Evolutionary conservation across 768 basidiomycete genomes (phyloP).

Genomic region (Candolleomyces efflorescens): DNA sequence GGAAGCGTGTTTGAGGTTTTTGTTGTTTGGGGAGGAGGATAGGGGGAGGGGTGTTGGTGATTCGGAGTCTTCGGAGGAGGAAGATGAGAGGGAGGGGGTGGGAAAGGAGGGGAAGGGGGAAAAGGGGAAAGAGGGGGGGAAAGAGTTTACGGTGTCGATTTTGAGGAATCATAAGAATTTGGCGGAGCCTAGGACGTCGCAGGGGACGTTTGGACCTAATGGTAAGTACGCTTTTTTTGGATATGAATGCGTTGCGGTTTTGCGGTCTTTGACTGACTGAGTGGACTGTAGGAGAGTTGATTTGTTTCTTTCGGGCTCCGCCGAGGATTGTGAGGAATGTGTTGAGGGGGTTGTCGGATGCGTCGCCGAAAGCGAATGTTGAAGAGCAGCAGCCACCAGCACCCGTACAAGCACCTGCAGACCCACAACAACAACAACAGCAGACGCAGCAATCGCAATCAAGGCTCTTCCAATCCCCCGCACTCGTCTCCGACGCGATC

Average conservation of each 20-base stretch:
- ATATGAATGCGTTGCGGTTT: no score
- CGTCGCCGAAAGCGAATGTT: slow-evolving; percentile 29
- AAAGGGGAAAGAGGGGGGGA: slow-evolving; percentile 35
- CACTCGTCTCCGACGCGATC: slow-evolving; percentile 70
- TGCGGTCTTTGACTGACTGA: slow-evolving; percentile 4
- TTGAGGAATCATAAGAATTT: slow-evolving; percentile 70
- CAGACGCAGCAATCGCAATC: slow-evolving; percentile 18
- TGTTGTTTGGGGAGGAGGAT: slow-evolving; percentile 66
- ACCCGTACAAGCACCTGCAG: slow-evolving; percentile 11
- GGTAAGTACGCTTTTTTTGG: no score
- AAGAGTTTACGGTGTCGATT: slow-evolving; percentile 50
- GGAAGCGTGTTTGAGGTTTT: slow-evolving; percentile 76
- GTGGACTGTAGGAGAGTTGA: slow-evolving; percentile 60
- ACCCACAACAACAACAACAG: slow-evolving; percentile 14
- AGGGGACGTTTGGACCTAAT: slow-evolving; percentile 86
- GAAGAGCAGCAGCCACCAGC: slow-evolving; percentile 15
- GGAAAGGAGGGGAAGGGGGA: no score
- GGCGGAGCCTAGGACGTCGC: slow-evolving; percentile 80
- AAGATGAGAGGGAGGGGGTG: no score
- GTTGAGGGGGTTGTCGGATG: slow-evolving; percentile 42
- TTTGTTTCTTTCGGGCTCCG: slow-evolving; percentile 81
- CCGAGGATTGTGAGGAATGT: slow-evolving; percentile 65
- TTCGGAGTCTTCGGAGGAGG: slow-evolving; percentile 67
- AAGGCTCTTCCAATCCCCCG: slow-evolving; percentile 56
- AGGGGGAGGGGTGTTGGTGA: slow-evolving; percentile 40